Evolutionary conservation across 257 asterid genomes (phyloP).

Genomic region (Salvia hispanica): DNA sequence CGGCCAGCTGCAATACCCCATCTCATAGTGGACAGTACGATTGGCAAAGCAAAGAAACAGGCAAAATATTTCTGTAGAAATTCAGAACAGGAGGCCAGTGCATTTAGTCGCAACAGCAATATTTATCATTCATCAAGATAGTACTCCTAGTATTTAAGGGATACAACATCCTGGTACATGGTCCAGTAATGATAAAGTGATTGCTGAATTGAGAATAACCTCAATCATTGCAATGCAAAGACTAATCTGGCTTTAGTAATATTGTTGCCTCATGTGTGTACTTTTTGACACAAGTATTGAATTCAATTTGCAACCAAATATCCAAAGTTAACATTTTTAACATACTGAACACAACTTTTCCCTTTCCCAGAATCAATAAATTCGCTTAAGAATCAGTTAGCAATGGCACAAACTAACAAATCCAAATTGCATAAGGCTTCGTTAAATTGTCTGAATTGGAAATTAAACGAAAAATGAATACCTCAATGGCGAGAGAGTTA

Average conservation of each 20-base stretch:
- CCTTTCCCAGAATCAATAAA: background rate
- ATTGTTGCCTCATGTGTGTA: background rate
- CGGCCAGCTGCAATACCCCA: constrained; percentile 95
- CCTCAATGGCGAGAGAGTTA: constrained; percentile 95
- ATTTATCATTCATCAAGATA: background rate
- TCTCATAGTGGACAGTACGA: constrained; percentile 85
- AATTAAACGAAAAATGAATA: constrained; percentile 20
- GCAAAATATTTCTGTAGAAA: constrained; percentile 79
- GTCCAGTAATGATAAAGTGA: background rate
- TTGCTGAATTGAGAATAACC: background rate
- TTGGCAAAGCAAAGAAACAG: constrained; percentile 90
- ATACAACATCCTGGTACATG: background rate
- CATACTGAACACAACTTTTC: background rate
- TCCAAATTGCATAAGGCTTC: background rate
- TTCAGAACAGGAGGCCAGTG: background rate
- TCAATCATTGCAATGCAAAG: background rate
- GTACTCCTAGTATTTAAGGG: background rate
- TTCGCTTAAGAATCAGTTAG: constrained; percentile 10
- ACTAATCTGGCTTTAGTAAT: background rate
- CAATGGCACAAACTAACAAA: background rate
- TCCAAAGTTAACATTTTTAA: background rate
- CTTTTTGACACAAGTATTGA: background rate
- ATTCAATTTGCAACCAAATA: background rate
- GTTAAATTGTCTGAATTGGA: background rate
- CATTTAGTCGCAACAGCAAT: background rate